Percentiles rank a stretch among this genome's conserved stretches.
These are phyloP conservation scores for Poa annua DNA, from an alignment of 176 grass and related monocot genomes.

Conservation along the genomic window DNA sequence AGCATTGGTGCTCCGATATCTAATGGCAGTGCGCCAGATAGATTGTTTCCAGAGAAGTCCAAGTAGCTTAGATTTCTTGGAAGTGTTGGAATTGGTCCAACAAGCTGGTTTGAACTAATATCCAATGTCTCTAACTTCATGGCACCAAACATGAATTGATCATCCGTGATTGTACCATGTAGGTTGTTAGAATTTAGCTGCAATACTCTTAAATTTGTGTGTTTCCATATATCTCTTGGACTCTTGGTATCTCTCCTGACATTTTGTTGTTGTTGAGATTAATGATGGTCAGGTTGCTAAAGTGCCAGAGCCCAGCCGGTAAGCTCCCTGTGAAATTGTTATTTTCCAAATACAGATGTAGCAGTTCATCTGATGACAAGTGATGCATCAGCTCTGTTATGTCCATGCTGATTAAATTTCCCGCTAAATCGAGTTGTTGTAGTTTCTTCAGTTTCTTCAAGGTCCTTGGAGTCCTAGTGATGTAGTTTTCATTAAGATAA, in stretches of 20 bases:
- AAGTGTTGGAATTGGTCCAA: neutral
- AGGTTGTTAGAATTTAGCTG: neutral
- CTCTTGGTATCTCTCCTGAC: conserved; percentile 39
- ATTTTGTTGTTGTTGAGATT: neutral
- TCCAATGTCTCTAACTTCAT: neutral
- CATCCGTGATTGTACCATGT: conserved; percentile 32
- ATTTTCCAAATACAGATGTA: accelerated
- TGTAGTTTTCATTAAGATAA: neutral
- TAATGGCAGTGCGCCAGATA: conserved; percentile 1
- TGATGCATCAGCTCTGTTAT: neutral
- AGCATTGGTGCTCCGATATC: neutral
- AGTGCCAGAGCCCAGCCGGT: neutral
- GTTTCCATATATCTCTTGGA: conserved; percentile 1
- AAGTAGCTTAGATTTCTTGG: neutral
- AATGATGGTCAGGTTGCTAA: neutral
- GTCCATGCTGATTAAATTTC: neutral
- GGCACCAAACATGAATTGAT: conserved; percentile 15
- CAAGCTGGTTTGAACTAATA: neutral
- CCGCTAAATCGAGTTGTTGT: accelerated
- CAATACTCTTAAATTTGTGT: neutral
- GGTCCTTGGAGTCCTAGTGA: neutral
- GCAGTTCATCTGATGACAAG: neutral
- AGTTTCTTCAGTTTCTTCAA: conserved; percentile 40
- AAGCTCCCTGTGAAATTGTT: conserved; percentile 28
- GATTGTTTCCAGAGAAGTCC: conserved; percentile 14